Conservation (phyloP, 371 early-diverging fungal genomes). For the Haplosporangium sp. region DNA sequence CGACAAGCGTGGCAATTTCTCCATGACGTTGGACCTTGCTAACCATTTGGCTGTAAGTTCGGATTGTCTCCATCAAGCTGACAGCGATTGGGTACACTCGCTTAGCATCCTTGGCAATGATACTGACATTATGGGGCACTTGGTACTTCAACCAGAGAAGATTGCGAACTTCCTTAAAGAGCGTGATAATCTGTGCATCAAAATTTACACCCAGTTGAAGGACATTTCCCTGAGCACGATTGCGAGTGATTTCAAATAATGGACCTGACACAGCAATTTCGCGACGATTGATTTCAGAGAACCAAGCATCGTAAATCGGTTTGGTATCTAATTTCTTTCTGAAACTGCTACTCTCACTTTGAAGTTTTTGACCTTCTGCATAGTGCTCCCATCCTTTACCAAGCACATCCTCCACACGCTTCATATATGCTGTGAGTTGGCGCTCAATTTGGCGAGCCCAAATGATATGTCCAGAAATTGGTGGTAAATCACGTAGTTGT, state of each 20-base stretch:
- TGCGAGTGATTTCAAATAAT: conserved; percentile 91
- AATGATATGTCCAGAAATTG: conserved; percentile 93
- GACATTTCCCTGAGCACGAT: conserved; percentile 81
- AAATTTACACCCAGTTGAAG: conserved; percentile 94
- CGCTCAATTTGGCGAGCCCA: conserved; percentile 99
- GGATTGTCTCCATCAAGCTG: conserved; percentile 92
- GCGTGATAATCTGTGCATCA: conserved; percentile 92
- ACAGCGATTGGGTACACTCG: conserved; percentile 98
- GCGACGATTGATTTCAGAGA: conserved; percentile 86
- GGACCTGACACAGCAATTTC: conserved; percentile 91
- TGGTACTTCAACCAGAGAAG: conserved; percentile 92
- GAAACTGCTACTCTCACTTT: conserved; percentile 92
- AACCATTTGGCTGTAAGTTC: conserved; percentile 92
- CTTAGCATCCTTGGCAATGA: conserved; percentile 95
- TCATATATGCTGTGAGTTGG: conserved; percentile 95
- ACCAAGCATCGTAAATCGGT: conserved; percentile 93
- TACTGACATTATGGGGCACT: conserved; percentile 93
- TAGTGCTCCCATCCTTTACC: conserved; percentile 98
- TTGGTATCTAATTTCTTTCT: conserved; percentile 92
- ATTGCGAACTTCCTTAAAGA: conserved; percentile 98
- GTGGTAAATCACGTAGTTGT: conserved; percentile 93
- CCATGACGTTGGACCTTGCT: conserved; percentile 83
- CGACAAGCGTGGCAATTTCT: conserved; percentile 84
- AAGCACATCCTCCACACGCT: conserved; percentile 96
- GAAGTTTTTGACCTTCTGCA: conserved; percentile 95